phyloP scores from a whole-genome alignment of 805 yeast species.

The Blastobotrys parvus region DNA sequence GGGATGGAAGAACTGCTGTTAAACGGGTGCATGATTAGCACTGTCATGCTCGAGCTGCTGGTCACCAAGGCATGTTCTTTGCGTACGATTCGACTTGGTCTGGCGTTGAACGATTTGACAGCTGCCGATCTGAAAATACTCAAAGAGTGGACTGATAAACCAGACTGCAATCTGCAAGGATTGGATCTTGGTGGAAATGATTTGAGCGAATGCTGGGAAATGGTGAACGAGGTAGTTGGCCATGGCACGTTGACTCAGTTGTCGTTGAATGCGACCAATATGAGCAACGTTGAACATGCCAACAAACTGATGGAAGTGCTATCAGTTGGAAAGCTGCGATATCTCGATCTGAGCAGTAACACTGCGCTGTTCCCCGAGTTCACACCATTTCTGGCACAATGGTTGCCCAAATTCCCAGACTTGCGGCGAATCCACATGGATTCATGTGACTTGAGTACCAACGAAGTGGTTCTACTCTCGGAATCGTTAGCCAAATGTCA shows the following conservation, averaged over 20 bases:
- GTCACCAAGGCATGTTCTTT: slow-evolving; percentile 47
- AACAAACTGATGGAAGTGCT: slow-evolving; percentile 45
- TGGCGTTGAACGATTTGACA: slow-evolving; percentile 64
- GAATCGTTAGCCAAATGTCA: slow-evolving; percentile 64
- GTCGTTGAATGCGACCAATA: slow-evolving; percentile 58
- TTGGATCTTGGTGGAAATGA: slow-evolving; percentile 82
- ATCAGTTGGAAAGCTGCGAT: slow-evolving; percentile 53
- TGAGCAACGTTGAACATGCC: slow-evolving; percentile 35
- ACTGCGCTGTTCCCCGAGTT: slow-evolving; percentile 58
- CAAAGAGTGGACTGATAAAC: slow-evolving; percentile 47
- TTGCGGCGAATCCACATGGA: slow-evolving; percentile 66
- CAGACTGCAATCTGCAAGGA: slow-evolving; percentile 46
- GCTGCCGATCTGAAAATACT: slow-evolving; percentile 50
- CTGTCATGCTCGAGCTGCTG: slow-evolving; percentile 44
- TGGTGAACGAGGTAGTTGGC: slow-evolving; percentile 12
- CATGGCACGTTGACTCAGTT: slow-evolving; percentile 35
- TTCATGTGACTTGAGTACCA: slow-evolving; percentile 48
- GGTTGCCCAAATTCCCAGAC: slow-evolving; percentile 59
- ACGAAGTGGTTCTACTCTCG: slow-evolving; percentile 50
- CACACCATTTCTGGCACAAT: slow-evolving; percentile 47
- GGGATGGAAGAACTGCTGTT: slow-evolving; percentile 74
- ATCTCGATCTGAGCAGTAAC: slow-evolving; percentile 69
- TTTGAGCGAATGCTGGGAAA: slow-evolving; percentile 17
- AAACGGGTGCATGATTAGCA: slow-evolving; percentile 60
- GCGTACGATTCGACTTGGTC: slow-evolving; percentile 57